Conservation (phyloP, 1,139 yeast genomes). For the Citeromyces hawaiiensis region DNA sequence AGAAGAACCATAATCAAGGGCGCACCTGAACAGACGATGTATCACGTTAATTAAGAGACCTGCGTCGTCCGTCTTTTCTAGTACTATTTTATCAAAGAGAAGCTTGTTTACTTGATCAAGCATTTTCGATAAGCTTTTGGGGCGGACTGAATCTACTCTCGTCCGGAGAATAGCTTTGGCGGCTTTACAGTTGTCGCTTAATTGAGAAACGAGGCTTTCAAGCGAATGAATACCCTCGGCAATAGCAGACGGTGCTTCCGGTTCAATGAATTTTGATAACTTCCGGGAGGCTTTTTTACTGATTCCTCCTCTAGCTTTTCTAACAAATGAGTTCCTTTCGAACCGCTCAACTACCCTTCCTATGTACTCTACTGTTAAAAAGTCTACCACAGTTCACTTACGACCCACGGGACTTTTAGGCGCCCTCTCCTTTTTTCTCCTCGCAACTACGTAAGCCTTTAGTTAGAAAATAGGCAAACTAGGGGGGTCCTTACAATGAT, state of each 20-base stretch:
- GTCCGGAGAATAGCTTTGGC: not conserved
- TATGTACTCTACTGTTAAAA: not conserved
- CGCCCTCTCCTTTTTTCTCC: not conserved
- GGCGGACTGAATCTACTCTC: not conserved
- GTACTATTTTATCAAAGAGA: not conserved
- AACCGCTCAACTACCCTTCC: not conserved
- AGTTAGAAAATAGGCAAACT: no score
- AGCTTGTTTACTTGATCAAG: not conserved
- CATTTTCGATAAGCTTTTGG: not conserved
- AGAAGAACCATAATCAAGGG: not conserved
- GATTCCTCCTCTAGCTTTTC: not conserved
- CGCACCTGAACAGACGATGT: not conserved
- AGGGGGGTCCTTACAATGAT: not conserved
- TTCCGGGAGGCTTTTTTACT: no score
- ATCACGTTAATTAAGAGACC: not conserved
- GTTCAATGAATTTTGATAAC: no score
- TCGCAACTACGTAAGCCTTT: not conserved
- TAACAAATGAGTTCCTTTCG: not conserved
- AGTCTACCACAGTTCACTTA: no score
- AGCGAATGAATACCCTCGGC: no score
- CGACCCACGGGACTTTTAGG: not conserved
- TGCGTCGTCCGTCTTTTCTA: not conserved
- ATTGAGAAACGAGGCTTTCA: not conserved
- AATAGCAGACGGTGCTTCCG: no score
- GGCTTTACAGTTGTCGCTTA: not conserved